Evolutionary conservation across 495 filamentous ascomycete species (phyloP).

Genomic region (Tricharina praecox): DNA sequence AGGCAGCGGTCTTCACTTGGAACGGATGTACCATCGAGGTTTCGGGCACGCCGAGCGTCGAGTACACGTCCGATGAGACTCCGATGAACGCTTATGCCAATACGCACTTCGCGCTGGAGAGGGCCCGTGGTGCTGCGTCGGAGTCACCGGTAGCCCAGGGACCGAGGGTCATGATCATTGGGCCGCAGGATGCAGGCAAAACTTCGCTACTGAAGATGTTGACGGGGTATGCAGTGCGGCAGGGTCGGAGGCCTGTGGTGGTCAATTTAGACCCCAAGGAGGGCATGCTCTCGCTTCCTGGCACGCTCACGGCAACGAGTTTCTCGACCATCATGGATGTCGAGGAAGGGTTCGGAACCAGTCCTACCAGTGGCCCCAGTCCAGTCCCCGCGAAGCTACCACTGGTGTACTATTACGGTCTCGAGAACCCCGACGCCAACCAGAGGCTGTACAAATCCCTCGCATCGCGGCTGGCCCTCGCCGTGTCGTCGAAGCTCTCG

Average conservation of each 20-base stretch:
- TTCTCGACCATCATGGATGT: conserved; percentile 77
- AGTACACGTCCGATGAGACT: conserved; percentile 71
- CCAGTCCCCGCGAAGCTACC: conserved; percentile 79
- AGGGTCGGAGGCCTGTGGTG: conserved; percentile 60
- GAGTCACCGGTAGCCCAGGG: conserved; percentile 31
- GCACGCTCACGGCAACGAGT: conserved; percentile 64
- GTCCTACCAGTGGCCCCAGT: conserved; percentile 77
- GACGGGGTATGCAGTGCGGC: conserved; percentile 61
- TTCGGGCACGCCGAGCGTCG: conserved; percentile 39
- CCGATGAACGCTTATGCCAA: conserved; percentile 71
- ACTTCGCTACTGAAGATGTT: conserved; percentile 68
- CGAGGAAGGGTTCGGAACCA: conserved; percentile 78
- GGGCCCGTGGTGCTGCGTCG: conserved; percentile 38
- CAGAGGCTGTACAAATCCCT: conserved; percentile 53
- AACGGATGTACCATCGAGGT: conserved; percentile 75
- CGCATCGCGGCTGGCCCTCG: conserved; percentile 58
- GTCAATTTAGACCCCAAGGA: conserved; percentile 77
- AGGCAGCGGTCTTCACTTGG: conserved; percentile 80
- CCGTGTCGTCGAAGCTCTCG: conserved; percentile 59
- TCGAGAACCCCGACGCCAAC: conserved; percentile 58
- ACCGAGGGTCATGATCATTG: conserved; percentile 71
- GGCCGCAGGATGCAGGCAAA: conserved; percentile 67
- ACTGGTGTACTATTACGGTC: conserved; percentile 77
- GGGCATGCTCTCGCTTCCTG: conserved; percentile 70
- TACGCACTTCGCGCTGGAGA: conserved; percentile 69